Percentiles rank a stretch among this genome's conserved stretches.
phyloP scores from a whole-genome alignment of 192 early-diverging fungal species.

The Coemansia sp. region DNA sequence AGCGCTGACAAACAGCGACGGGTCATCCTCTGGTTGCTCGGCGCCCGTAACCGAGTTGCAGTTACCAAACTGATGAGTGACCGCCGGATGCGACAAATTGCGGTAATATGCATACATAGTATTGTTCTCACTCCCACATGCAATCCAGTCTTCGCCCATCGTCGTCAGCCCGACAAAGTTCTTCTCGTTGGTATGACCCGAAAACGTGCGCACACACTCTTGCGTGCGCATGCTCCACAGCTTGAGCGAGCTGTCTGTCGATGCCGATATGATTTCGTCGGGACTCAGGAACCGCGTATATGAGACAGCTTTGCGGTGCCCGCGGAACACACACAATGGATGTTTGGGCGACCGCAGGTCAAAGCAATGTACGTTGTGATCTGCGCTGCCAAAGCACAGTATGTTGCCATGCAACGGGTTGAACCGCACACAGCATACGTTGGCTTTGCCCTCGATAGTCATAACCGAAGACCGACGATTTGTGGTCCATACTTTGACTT shows the following conservation, averaged over 20 bases:
- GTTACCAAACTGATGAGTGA: constrained; percentile 75
- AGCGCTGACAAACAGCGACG: constrained; percentile 81
- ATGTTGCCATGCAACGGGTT: constrained; percentile 73
- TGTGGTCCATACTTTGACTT: constrained; percentile 90
- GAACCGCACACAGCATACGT: constrained; percentile 93
- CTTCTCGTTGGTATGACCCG: constrained; percentile 89
- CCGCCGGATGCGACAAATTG: constrained; percentile 69
- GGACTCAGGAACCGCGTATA: constrained; percentile 82
- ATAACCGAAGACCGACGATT: constrained; percentile 68
- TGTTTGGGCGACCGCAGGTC: constrained; percentile 74
- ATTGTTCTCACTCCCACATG: constrained; percentile 94
- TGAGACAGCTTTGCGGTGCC: constrained; percentile 92
- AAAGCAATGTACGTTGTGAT: constrained; percentile 91
- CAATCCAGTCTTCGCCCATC: constrained; percentile 76
- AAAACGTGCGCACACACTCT: constrained; percentile 69
- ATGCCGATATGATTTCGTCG: constrained; percentile 85
- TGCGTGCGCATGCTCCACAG: constrained; percentile 71
- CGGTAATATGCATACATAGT: constrained; percentile 83
- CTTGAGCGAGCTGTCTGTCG: constrained; percentile 89
- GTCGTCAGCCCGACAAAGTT: constrained; percentile 95
- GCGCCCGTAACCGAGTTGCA: constrained; percentile 69
- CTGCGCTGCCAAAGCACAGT: constrained; percentile 87
- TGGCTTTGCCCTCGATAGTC: constrained; percentile 83
- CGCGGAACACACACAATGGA: constrained; percentile 74
- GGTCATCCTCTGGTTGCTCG: constrained; percentile 57